Conservation (phyloP, 2,329 filamentous ascomycete genomes). For the Aotearoamyces nothofagi region DNA sequence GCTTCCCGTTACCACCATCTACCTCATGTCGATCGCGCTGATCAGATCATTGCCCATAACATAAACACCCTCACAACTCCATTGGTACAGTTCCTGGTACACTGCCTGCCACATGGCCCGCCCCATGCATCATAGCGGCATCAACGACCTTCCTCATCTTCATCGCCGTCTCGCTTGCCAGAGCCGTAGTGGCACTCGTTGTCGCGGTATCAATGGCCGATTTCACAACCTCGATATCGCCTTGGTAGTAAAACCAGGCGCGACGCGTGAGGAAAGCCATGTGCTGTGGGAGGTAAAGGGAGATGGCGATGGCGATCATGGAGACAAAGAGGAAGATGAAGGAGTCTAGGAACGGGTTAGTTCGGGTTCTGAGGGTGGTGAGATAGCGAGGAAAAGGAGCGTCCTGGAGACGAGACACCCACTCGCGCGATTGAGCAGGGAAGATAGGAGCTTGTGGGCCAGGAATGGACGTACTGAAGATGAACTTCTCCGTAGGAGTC, state of each 20-base stretch:
- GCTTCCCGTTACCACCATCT: too few species aligned
- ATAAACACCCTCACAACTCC: too few species aligned
- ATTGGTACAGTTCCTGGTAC: too few species aligned
- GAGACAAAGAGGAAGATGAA: constrained; percentile 81
- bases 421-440: background rate
- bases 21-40: too few species aligned
- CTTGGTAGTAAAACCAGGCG: constrained; percentile 89
- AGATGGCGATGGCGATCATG: constrained; percentile 72
- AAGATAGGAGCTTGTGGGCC: background rate
- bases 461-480: constrained; percentile 73
- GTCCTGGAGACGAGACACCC: background rate
- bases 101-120: too few species aligned
- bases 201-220: background rate
- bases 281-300: constrained; percentile 89
- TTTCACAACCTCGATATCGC: constrained; percentile 47
- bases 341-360: constrained; percentile 46
- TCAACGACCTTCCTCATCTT: too few species aligned
- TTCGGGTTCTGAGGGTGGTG: background rate
- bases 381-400: constrained; percentile 1
- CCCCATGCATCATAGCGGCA: too few species aligned
- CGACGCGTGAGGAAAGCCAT: constrained; percentile 67
- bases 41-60: too few species aligned
- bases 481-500: constrained; percentile 87
- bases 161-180: constrained; percentile 2
- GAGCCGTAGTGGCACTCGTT: background rate